Evolutionary conservation across 306 rosid species (phyloP).

Genomic region (Cucumis cinereus): DNA sequence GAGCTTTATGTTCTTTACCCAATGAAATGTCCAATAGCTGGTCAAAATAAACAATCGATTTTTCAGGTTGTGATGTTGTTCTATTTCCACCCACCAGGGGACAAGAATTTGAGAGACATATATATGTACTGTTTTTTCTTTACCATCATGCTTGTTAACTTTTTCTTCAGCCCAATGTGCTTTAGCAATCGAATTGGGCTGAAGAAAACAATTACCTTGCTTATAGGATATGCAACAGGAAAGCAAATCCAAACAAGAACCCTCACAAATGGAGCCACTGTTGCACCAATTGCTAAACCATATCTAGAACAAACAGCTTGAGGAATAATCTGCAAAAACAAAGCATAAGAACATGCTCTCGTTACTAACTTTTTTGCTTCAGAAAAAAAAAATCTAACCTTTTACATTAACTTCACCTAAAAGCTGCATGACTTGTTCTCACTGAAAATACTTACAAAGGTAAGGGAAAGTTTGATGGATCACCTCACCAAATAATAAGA

Average conservation of each 20-base stretch:
- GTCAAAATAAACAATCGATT: neutral
- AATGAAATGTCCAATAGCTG: conserved; percentile 53
- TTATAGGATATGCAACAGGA: conserved; percentile 61
- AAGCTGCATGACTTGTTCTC: neutral
- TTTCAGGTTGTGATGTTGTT: neutral
- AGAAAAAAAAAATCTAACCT: neutral
- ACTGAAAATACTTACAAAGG: no score
- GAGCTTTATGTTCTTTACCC: conserved; percentile 46
- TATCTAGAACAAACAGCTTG: conserved; percentile 61
- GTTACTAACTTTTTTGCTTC: neutral
- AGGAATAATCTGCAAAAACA: conserved; percentile 46
- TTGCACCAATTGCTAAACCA: conserved; percentile 68
- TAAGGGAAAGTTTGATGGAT: neutral
- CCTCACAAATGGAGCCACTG: conserved; percentile 60
- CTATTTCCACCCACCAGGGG: neutral
- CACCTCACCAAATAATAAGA: conserved; percentile 79
- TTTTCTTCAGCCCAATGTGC: neutral
- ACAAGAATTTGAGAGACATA: neutral
- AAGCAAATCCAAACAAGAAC: conserved; percentile 54
- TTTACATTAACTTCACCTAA: neutral
- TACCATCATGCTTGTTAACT: neutral
- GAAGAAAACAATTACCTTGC: conserved; percentile 43
- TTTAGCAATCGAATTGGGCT: neutral
- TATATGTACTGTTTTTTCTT: neutral
- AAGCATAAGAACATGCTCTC: neutral